These are phyloP conservation scores for Chlamydomonas incerta DNA, from an alignment of 139 green algal species.

Conservation along the genomic window DNA sequence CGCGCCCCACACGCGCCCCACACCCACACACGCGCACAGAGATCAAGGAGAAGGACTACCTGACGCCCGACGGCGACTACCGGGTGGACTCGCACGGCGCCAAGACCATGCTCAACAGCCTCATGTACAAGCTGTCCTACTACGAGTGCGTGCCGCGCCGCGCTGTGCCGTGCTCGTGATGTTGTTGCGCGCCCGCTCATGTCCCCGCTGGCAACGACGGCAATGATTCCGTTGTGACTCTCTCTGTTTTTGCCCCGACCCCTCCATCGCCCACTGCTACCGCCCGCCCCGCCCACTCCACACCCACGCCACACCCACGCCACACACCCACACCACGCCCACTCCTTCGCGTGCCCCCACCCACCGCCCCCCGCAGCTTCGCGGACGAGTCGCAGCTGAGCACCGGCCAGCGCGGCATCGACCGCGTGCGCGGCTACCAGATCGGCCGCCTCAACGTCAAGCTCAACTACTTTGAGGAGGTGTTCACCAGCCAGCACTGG, in stretches of 20 bases:
- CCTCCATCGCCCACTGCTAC: not conserved
- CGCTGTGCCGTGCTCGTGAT: too few species aligned
- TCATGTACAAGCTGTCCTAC: slow-evolving; percentile 94
- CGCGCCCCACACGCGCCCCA: too few species aligned
- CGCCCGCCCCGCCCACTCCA: not conserved
- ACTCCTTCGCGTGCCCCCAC: too few species aligned
- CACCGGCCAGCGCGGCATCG: slow-evolving; percentile 74
- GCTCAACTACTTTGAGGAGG: slow-evolving; percentile 94
- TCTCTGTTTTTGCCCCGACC: too few species aligned
- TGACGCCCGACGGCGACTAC: slow-evolving; percentile 77
- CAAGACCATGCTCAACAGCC: slow-evolving; percentile 76
- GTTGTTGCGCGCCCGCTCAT: too few species aligned
- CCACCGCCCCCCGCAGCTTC: slow-evolving; percentile 64
- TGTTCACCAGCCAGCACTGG: slow-evolving; percentile 93
- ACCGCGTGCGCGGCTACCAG: slow-evolving; percentile 84
- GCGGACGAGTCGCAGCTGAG: slow-evolving; percentile 65
- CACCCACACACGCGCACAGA: slow-evolving; percentile 70
- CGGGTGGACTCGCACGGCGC: slow-evolving; percentile 77
- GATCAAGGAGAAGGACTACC: slow-evolving; percentile 94
- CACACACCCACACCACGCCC: too few species aligned
- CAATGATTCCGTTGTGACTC: too few species aligned
- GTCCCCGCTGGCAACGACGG: too few species aligned
- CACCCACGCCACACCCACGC: too few species aligned
- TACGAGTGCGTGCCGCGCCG: slow-evolving; percentile 69
- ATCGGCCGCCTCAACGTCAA: slow-evolving; percentile 86